These are phyloP conservation scores for Aureobasidium lini DNA, from an alignment of 2,329 filamentous ascomycete species.

Conservation along the genomic window DNA sequence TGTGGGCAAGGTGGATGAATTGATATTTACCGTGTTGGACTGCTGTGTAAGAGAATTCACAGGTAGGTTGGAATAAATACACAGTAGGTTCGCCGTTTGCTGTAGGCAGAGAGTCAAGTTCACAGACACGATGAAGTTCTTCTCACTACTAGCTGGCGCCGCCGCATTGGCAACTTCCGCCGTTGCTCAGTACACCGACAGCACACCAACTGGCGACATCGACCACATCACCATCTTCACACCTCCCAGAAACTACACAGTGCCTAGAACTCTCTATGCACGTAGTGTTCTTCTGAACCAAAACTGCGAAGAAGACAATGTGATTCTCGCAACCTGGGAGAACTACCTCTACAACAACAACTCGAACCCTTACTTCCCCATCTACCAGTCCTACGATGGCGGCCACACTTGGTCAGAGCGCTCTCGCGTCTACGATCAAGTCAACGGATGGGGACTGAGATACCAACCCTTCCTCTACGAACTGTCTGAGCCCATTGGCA, in stretches of 20 bases:
- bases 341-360: slow-evolving; percentile 44
- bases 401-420: slow-evolving; percentile 54
- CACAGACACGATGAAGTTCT: background rate
- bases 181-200: slow-evolving; percentile 6
- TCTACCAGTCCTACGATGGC: slow-evolving; percentile 40
- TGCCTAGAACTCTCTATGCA: slow-evolving; percentile 43
- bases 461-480: slow-evolving; percentile 65
- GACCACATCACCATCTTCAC: slow-evolving; percentile 20
- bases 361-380: slow-evolving; percentile 37
- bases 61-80: slow-evolving; percentile 1
- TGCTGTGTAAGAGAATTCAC: background rate
- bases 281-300: slow-evolving; percentile 40
- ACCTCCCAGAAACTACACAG: slow-evolving; percentile 22
- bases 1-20: slow-evolving; percentile 4
- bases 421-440: slow-evolving; percentile 55
- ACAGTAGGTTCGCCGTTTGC: background rate
- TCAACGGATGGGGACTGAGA: slow-evolving; percentile 57
- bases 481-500: slow-evolving; percentile 50
- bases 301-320: slow-evolving; percentile 24
- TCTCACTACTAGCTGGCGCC: background rate
- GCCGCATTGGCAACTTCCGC: background rate
- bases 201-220: background rate
- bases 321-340: slow-evolving; percentile 47
- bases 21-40: slow-evolving; percentile 3
- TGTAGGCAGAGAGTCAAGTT: too few species aligned